Base-by-base conservation (phyloP, 2,329 filamentous ascomycete genomes). In the Bipolaris oryzae region DNA sequence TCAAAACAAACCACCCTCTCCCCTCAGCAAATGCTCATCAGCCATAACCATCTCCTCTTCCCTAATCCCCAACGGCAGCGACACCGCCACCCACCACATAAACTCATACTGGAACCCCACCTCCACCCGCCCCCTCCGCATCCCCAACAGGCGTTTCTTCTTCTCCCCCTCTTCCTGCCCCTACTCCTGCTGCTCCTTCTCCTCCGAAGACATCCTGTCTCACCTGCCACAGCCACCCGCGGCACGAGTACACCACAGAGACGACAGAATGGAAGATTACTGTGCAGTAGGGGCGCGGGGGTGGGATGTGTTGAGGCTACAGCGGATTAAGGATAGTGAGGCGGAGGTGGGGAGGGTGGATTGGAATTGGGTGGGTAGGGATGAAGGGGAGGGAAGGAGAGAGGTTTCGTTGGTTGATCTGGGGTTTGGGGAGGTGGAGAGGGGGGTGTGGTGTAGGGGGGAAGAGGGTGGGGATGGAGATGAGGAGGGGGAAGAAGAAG, bases 311-410 rank as follows among this genome's bases (percentile, higher is more conserved):
- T 41, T 18, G 34, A 33, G 53, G 11, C 31, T 44, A 23, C 33
- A 15, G 23, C 23, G 44, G 5, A 5, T 57, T 1, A 16, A 16
- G 25, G 9, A 16, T 9, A 18, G 41, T 20, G 31, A 57, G 33
- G 20, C 7, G 4, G 50, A 57, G 25, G 28, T 49, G 7, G 55
- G 50, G 5, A 31, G 11, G 23, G 34, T 53, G 10, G 50, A 57
- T n/a, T 9, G n/a, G 11, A 28, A 21, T 1, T 57, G 54, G 54
- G 45, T 20, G 5, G 34, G 21, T 34, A 50, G 43, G 16, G 25
- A 47, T 42, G 16, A n/a, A 7, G 25, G 2, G 13, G 15, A 20
- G 7, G 11, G 35, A 16, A 3, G 2, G 35, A 2, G 18, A 2
- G 37, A 16, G 16, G 37, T 10, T 7, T 16, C n/a, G 7, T 18